Evolutionary conservation across 176 grass and related monocot genomes (phyloP), one percentile per base, ranked within the genome.

Genomic region (Echinochloa phyllopogon): DNA sequence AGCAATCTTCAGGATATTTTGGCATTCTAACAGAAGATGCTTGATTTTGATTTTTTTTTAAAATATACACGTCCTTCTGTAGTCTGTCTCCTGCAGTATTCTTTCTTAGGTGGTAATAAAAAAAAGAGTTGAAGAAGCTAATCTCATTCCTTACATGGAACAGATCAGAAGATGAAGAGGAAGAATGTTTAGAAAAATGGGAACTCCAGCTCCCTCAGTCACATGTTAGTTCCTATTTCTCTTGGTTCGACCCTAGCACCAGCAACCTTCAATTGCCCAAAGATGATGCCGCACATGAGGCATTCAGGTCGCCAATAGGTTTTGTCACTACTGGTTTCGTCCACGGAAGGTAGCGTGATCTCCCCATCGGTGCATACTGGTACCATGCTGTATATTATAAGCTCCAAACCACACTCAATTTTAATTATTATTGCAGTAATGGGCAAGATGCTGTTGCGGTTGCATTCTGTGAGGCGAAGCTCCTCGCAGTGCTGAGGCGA

Each of bases 301-400:
- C 80, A 4, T 98, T 90, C 64, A 89, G 93, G 73, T 95, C 93
- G 91, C 96, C 93, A 0, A 92, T 95, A 58, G 93, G 96, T 72
- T 98, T 98, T 76, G 63, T 95, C 58, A 95, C 93, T 29, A 94
- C 83, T 0, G 89, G 96, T 43, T 91, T 88, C 60, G 65, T 94
- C 55, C 85, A 87, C 58, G 91, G 91, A 79, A 95, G 93, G 96
- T 90, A 74, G 57, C 53, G 66, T 1, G 24, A 10, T 24, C 48
- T 81, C 36, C 50, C 64, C 29, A 38, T 15, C 13, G 1, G 10
- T 59, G 36, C 3, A 58, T 38, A 29, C 20, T 17, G n/a, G 4
- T 36, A 27, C 14, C 10, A 15, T 73, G 6, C 4, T 24, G 50
- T 60, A 20, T 76, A 64, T 38, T 21, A 45, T 33, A 33, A 33